These are phyloP conservation scores for Calonectria henricotiae DNA, from an alignment of 2,329 filamentous ascomycete species.

Conservation along the genomic window DNA sequence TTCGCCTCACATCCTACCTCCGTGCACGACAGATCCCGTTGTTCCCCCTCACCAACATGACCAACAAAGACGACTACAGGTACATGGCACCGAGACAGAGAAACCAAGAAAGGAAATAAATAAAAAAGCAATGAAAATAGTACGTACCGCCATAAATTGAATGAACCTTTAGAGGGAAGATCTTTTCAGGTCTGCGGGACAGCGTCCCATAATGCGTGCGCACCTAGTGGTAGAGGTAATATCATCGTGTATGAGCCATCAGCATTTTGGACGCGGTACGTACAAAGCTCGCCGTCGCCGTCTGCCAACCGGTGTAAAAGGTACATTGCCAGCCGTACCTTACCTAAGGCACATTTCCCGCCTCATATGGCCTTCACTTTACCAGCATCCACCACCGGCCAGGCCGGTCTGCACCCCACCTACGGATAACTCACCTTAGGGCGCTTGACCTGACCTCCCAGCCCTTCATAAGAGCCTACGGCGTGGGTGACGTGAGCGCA, in stretches of 20 bases:
- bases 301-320: conserved; percentile 25
- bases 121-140: neutral
- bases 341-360: conserved; percentile 19
- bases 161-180: conserved; percentile 7
- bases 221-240: conserved; percentile 22
- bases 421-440: conserved; percentile 25
- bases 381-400: conserved; percentile 10
- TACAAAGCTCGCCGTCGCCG: conserved; percentile 13
- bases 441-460: conserved; percentile 21
- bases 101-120: neutral
- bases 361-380: conserved; percentile 12
- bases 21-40: conserved; percentile 12
- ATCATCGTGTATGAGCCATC: conserved; percentile 19
- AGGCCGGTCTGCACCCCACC: conserved; percentile 25
- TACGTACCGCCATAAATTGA: neutral
- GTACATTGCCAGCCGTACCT: conserved; percentile 17
- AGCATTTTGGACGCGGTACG: conserved; percentile 5
- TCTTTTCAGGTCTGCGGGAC: conserved; percentile 20
- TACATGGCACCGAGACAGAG: conserved; percentile 1
- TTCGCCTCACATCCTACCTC: conserved; percentile 9
- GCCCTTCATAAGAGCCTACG: conserved; percentile 11
- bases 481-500: conserved; percentile 8
- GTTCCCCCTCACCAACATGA: conserved; percentile 19
- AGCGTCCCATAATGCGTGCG: conserved; percentile 16
- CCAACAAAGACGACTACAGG: neutral